Base-by-base conservation (phyloP, 2,329 filamentous ascomycete genomes). In the Emergomyces pasteurianus region DNA sequence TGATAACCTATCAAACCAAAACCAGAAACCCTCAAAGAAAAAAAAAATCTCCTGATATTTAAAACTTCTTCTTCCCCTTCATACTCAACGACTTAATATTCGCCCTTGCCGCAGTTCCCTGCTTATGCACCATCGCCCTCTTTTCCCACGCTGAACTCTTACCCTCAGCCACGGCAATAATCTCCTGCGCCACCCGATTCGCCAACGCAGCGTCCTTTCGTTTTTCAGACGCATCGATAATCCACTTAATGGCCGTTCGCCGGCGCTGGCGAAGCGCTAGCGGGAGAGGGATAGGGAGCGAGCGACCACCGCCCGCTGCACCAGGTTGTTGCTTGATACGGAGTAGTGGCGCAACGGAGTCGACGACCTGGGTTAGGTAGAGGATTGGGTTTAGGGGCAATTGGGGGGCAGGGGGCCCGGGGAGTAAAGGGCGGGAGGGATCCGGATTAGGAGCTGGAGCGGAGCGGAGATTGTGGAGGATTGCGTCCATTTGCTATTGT, bases 281-380 rank as follows among this genome's bases (percentile, higher is more conserved):
- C 1, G 94, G 92, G 26, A 86, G 80, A 0, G 94, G 94, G 42
- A 96, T 82, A 60, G 92, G 90, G 62, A 96, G 82, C 14, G 90
- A 83, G 42, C 84, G 82, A 74, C 94, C 94, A 78, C 94, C 94
- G 75, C 92, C 92, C 0, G 88, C 89, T 42, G 88, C 83, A 66
- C 90, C 91, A 69, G 85, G 85, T 68, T 90, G 83, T 63, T 83
- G 82, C 60, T 86, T 84, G 70, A 99, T 86, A 66, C 88, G 87
- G 70, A 99, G 79, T 18, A 99, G 82, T 10, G 94, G 94, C 1
- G 92, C 90, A 28, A 99, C 87, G 10, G 90, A 95, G 80, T 99
- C 94, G 69, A 99, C 86, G 38, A 92, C 91, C 38, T 95, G 81
- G 14, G 88, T 90, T 55, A 99, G 86, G 78, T 97, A 99, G 60